Base-by-base conservation (phyloP, 371 early-diverging fungal species). In the Rhizopus delemar region DNA sequence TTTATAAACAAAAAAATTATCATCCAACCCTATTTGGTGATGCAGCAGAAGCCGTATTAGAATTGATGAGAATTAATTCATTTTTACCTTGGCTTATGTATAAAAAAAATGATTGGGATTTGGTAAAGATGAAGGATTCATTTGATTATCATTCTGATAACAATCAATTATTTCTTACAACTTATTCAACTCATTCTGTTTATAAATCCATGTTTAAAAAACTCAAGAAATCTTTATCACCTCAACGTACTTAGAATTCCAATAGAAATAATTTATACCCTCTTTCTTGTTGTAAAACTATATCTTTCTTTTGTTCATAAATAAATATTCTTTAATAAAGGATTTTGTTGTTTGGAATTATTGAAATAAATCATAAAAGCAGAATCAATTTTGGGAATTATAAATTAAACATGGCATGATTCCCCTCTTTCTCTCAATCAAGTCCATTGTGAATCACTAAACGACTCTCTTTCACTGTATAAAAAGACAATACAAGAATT, bases 41-140 rank as follows among this genome's bases (percentile, higher is more conserved):
- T 13, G 77, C 80, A 43, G 60, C 68, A 7, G 70, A 76, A 38
- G 71, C 75, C 22, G 68, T 76, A 5, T 41, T 79, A 13, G 80
- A 79, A 59, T 52, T 79, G 29, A 79, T 79, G 80, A 63, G 80
- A 45, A 69, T 69, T 36, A 79, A 79, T 50, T 71, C 80, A 3
- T 79, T 73, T 58, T 57, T 76, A 36, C 80, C 80, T 31, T 79
- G 77, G 77, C 35, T 54, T 6, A 56, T 62, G 13, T 22, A 46
- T 12, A 43, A 55, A 32, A 45, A 22, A 22, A 48, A 22, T 29
- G 8, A 59, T 28, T 64, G 59, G 59, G 54, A 55, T 51, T n/a
- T 57, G 57, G 51, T 41, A 50, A 38, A 63, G 54, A 35, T 53
- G 54, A 45, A 22, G 22, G 22, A 22, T 22, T 22, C 22, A 22